Evolutionary conservation across 2,329 filamentous ascomycete species (phyloP).

Genomic region (Aureobasidium sp.): DNA sequence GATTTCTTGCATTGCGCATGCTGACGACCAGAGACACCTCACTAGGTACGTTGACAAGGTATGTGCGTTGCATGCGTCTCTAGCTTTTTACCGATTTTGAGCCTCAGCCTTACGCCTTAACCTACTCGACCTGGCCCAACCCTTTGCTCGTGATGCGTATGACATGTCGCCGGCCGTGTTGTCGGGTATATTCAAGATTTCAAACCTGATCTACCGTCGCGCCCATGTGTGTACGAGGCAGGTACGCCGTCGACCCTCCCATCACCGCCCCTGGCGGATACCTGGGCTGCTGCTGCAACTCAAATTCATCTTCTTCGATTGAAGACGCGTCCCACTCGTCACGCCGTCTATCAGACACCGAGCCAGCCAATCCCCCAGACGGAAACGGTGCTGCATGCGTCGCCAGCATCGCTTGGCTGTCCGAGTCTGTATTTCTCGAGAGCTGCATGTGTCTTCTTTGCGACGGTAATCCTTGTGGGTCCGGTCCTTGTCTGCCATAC

Average conservation of each 20-base stretch:
- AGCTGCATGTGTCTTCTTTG: not conserved
- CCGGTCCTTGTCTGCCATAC: not conserved
- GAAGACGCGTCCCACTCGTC: slow-evolving; percentile 11
- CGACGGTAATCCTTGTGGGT: not conserved
- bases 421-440: not conserved
- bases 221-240: slow-evolving; percentile 4
- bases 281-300: slow-evolving; percentile 2
- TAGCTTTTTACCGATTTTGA: not conserved
- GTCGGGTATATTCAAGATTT: not conserved
- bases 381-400: slow-evolving; percentile 8
- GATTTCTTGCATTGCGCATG: not conserved
- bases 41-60: not conserved
- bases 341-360: not conserved
- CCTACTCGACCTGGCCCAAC: not conserved
- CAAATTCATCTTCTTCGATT: slow-evolving; percentile 7
- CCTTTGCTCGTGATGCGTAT: not conserved
- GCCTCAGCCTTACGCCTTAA: not conserved
- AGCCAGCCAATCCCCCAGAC: not conserved
- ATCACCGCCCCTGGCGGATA: slow-evolving; percentile 2
- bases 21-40: not conserved
- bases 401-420: slow-evolving; percentile 6
- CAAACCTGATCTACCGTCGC: not conserved
- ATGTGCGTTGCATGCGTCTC: not conserved
- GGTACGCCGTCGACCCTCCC: slow-evolving; percentile 9
- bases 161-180: not conserved